Percentiles rank a stretch among this genome's conserved stretches.
phyloP scores from a whole-genome alignment of 331 rosid species.

The Erythrophleum ivorense region DNA sequence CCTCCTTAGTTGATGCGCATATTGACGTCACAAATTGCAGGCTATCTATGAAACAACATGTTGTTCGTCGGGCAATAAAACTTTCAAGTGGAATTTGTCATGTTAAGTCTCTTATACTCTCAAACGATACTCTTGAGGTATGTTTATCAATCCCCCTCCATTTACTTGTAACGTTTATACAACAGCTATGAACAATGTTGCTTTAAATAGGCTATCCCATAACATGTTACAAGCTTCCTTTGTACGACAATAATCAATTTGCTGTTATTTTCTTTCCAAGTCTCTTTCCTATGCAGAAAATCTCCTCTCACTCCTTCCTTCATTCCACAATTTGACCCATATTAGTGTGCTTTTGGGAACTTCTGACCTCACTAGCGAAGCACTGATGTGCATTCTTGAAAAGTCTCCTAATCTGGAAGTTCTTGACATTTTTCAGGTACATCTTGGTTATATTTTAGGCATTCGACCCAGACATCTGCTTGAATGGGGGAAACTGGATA shows the following conservation, averaged over 20 bases:
- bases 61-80: not conserved
- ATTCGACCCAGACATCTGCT: not conserved
- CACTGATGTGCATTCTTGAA: conserved; percentile 34
- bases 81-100: conserved; percentile 25
- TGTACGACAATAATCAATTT: not conserved
- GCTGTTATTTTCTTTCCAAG: not conserved
- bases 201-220: not conserved
- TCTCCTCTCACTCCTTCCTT: not conserved
- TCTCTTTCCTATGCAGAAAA: not conserved
- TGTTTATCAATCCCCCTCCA: not conserved
- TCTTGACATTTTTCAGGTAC: conserved; percentile 34
- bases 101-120: conserved; percentile 14
- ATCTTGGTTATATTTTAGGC: conserved; percentile 15
- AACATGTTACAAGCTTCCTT: not conserved
- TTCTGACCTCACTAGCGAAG: not conserved
- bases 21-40: not conserved
- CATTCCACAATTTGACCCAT: conserved; percentile 23
- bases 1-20: conserved; percentile 25
- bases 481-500: conserved; percentile 21
- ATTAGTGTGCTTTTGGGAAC: conserved; percentile 1
- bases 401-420: conserved; percentile 32
- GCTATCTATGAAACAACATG: not conserved
- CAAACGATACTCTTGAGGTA: conserved; percentile 26
- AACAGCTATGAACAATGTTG: not conserved
- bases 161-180: not conserved